Base-by-base conservation (phyloP, 257 asterid species). In the Datura wrightii region DNA sequence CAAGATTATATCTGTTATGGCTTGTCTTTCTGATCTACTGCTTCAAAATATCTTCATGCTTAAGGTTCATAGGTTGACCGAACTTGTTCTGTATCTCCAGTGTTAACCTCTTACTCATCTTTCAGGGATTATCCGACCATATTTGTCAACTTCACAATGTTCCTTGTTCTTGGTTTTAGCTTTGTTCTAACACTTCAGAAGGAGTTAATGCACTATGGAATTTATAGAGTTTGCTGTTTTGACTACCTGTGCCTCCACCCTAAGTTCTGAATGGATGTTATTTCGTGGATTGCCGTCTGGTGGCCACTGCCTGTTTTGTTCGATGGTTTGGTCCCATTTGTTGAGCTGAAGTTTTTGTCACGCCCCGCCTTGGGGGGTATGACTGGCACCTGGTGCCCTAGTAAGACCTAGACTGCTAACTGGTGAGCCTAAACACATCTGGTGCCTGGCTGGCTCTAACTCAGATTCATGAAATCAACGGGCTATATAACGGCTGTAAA, bases 21-120 rank as follows among this genome's bases (percentile, higher is more conserved):
- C 55, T 71, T 9, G 8, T 71, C 41, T 46, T 10, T 46, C 80
- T 72, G 39, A 19, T 72, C 59, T 72, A 72, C 80, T 72, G 80
- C 58, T 19, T 46, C 59, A 72, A 31, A 46, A n/a, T 72, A 72
- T 72, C 58, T n/a, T 71, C 56, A 71, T 44, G 80, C 56, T n/a
- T 52, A 44, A 44, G 80, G 80, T 71, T 44, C 39, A 44, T 44
- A 19, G 39, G 39, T 71, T 71, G 37, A 10, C 41, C 19, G 5
- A 72, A 46, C 5, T 19, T 48, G 81, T 24, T 48, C 60, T 46
- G 60, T 48, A 74, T 48, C 41, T 74, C 81, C 56, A 48, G 60
- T 74, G 60, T 74, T 48, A 48, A 24, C 42, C 81, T 48, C 60
- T 19, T 48, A 6, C 42, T 74, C 59, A 48, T 8, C n/a, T 74